These are phyloP conservation scores for Mortierella sp. DNA, from an alignment of 371 early-diverging fungal genomes.

Conservation along the genomic window DNA sequence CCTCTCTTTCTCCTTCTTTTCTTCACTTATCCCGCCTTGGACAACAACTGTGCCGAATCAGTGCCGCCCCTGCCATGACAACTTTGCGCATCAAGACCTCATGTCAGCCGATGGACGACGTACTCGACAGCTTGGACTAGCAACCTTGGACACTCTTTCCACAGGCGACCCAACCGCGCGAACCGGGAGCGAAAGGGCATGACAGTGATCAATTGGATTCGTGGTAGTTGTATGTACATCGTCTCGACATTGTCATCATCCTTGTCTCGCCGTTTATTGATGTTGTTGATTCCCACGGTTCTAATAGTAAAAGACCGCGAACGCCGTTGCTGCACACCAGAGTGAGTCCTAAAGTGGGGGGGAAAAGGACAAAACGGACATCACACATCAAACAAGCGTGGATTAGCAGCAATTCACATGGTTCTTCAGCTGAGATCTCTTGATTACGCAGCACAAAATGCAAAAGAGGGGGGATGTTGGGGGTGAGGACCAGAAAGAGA, in stretches of 20 bases:
- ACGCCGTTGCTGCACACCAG: conserved; percentile 50
- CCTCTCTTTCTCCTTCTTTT: conserved; percentile 1
- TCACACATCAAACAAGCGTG: neutral
- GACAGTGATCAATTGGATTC: too few relatives aligned
- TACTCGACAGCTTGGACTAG: too few relatives aligned
- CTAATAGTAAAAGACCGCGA: conserved; percentile 48
- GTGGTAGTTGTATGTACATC: too few relatives aligned
- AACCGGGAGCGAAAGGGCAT: too few relatives aligned
- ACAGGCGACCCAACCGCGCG: too few relatives aligned
- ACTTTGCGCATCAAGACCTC: too few relatives aligned
- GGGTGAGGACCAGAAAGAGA: neutral
- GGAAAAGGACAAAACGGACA: neutral
- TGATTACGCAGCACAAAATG: too few relatives aligned
- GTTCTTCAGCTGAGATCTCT: too few relatives aligned
- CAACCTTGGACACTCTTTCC: too few relatives aligned
- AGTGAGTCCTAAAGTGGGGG: conserved; percentile 28
- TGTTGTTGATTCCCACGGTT: neutral
- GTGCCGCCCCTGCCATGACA: too few relatives aligned
- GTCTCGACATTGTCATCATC: neutral
- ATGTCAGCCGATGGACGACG: too few relatives aligned
- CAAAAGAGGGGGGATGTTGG: too few relatives aligned
- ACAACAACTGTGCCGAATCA: neutral
- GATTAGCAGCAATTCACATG: neutral
- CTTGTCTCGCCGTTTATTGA: neutral
- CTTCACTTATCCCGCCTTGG: neutral